phyloP scores from a whole-genome alignment of 192 early-diverging fungal species.

The Diversispora epigaea region DNA sequence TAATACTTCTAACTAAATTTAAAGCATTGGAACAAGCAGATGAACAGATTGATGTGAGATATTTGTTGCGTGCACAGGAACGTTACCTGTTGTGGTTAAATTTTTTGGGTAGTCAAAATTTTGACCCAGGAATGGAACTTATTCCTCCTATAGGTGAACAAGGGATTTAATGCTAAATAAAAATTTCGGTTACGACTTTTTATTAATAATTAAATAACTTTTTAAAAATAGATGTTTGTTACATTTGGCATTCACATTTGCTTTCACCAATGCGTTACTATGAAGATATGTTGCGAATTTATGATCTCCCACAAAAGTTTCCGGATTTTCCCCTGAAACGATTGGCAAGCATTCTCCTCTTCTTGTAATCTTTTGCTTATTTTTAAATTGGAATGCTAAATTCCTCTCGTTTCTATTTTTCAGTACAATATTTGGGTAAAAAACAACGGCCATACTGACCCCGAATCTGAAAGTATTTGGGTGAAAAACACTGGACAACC shows the following conservation, averaged over 20 bases:
- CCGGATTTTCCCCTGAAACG: too few relatives aligned
- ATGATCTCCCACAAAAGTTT: too few relatives aligned
- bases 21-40: conserved; percentile 5
- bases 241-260: conserved; percentile 57
- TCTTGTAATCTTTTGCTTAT: too few relatives aligned
- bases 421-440: conserved; percentile 5
- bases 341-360: conserved; percentile 8
- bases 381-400: background rate
- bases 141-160: conserved; percentile 42
- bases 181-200: background rate
- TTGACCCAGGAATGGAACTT: conserved; percentile 30
- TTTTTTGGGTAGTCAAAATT: conserved; percentile 33
- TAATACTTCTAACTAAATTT: conserved; percentile 14
- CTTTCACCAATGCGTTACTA: too few relatives aligned
- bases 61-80: conserved; percentile 46
- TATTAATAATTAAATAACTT: background rate
- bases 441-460: background rate
- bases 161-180: background rate
- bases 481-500: too few relatives aligned
- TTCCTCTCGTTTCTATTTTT: background rate
- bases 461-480: too few relatives aligned
- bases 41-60: conserved; percentile 40
- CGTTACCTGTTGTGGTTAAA: conserved; percentile 50
- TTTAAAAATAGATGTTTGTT: conserved; percentile 42
- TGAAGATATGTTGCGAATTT: too few relatives aligned